Evolutionary conservation across 768 basidiomycete species (phyloP).

Genomic region (Mycena pura): DNA sequence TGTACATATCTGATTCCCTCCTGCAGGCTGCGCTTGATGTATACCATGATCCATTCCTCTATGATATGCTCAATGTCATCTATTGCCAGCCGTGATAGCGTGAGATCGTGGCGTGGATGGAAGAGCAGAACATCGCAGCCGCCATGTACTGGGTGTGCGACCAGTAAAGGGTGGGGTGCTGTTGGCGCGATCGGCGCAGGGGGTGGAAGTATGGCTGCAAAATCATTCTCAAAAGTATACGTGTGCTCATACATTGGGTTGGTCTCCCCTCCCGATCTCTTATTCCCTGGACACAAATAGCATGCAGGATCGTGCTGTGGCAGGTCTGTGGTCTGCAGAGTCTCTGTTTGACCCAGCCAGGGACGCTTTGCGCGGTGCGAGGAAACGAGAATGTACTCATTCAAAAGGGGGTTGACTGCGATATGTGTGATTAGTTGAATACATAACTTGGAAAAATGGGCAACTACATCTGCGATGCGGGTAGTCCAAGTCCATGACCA

Average conservation of each 20-base stretch:
- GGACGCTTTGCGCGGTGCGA: conserved; percentile 91
- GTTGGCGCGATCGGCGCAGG: conserved; percentile 61
- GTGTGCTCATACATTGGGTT: conserved; percentile 76
- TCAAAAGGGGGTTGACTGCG: conserved; percentile 81
- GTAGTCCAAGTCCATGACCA: too few species aligned
- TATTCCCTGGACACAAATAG: conserved; percentile 89
- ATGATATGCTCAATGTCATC: conserved; percentile 70
- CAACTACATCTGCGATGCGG: conserved; percentile 74
- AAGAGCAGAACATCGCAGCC: conserved; percentile 90
- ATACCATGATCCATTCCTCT: conserved; percentile 75
- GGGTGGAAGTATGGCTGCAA: conserved; percentile 75
- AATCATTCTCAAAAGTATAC: conserved; percentile 82
- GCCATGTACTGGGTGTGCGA: conserved; percentile 73
- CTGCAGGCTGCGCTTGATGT: conserved; percentile 61
- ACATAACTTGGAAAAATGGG: conserved; percentile 3
- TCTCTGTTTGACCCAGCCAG: conserved; percentile 88
- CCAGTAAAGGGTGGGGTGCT: conserved; percentile 65
- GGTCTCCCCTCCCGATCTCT: conserved; percentile 69
- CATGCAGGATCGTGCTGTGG: conserved; percentile 75
- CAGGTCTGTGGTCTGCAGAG: conserved; percentile 56
- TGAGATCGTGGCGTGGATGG: conserved; percentile 85
- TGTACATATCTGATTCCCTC: conserved; percentile 83
- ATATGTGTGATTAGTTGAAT: conserved; percentile 3
- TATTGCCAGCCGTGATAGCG: conserved; percentile 68
- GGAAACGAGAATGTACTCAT: conserved; percentile 81